phyloP scores from a whole-genome alignment of 2,329 filamentous ascomycete species.

The Ilyonectria robusta region DNA sequence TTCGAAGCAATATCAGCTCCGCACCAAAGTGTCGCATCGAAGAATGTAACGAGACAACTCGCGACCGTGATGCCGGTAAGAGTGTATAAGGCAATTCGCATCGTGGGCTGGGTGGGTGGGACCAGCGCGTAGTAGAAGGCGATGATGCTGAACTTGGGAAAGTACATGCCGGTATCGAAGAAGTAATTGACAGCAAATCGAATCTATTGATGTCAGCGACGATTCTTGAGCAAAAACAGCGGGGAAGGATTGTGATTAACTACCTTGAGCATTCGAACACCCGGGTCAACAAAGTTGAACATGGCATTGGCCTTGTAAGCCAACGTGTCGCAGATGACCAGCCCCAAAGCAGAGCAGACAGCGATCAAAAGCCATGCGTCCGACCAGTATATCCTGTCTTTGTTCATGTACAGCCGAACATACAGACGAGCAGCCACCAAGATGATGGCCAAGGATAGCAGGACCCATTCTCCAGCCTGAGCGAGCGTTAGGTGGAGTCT shows the following conservation, averaged over 20 bases:
- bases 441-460: constrained; percentile 17
- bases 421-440: constrained; percentile 17
- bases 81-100: constrained; percentile 36
- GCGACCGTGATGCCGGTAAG: constrained; percentile 31
- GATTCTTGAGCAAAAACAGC: too few relatives aligned
- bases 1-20: constrained; percentile 40
- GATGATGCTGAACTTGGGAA: constrained; percentile 45
- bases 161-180: constrained; percentile 45
- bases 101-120: constrained; percentile 33
- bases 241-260: too few relatives aligned
- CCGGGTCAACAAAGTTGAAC: constrained; percentile 4
- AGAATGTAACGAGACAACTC: constrained; percentile 34
- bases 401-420: constrained; percentile 23
- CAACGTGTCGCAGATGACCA: constrained; percentile 19
- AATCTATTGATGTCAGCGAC: constrained; percentile 9
- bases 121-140: constrained; percentile 44
- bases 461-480: constrained; percentile 20
- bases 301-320: constrained; percentile 13
- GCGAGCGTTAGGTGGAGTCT: background rate
- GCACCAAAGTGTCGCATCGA: constrained; percentile 44
- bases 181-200: constrained; percentile 45
- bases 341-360: background rate
- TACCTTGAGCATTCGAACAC: constrained; percentile 15
- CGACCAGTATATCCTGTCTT: constrained; percentile 18
- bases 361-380: constrained; percentile 14